Base-by-base conservation (phyloP, 2,329 filamentous ascomycete genomes). In the Phyllosticta paracitricarpa region DNA sequence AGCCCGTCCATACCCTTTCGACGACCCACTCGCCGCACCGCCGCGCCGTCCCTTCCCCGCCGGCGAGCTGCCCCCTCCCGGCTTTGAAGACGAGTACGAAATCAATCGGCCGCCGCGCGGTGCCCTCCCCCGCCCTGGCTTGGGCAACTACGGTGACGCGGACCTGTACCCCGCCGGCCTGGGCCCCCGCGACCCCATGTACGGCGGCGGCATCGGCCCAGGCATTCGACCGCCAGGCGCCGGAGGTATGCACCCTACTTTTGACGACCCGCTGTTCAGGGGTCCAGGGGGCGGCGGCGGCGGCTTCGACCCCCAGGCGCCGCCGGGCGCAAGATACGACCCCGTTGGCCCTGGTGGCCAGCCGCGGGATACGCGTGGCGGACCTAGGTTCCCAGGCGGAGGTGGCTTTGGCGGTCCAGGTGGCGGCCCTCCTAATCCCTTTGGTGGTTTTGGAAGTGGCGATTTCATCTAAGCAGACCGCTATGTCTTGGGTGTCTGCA, bases 221-320 rank as follows among this genome's bases (percentile, higher is more conserved):
- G 81, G 84, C 0, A 73, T 85, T 4, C 78, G 80, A 24, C 76
- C 80, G n/a, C 83, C 84, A 14, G 82, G 85, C 22, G 82, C 82
- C 10, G 85, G 88, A 12, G 94, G 94, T 0, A 99, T 99, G 94
- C 89, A 97, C 74, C 94, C 94, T 0, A 96, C 92, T 0, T 94
- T 96, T 71, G 91, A 96, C 68, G 92, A 97, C 70, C 91, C 90
- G 6, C 75, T 97, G 56, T 96, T 96, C 70, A 82, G 81, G 5
- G 87, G 86, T 0, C 80, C 78, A 1, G 74, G 77, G 1, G 77
- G 71, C 6, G 73, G 79, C 2, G 74, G 75, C 40, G 78, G 72
- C 17, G 74, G 76, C 14, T 87, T 82, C 68, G 83, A 92, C 69
- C 85, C 88, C 1, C 87, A 87, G 70, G 87, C 84, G 28, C 94